These are phyloP conservation scores for Fusarium verrucosum DNA, from an alignment of 2,329 filamentous ascomycete species.

Conservation along the genomic window DNA sequence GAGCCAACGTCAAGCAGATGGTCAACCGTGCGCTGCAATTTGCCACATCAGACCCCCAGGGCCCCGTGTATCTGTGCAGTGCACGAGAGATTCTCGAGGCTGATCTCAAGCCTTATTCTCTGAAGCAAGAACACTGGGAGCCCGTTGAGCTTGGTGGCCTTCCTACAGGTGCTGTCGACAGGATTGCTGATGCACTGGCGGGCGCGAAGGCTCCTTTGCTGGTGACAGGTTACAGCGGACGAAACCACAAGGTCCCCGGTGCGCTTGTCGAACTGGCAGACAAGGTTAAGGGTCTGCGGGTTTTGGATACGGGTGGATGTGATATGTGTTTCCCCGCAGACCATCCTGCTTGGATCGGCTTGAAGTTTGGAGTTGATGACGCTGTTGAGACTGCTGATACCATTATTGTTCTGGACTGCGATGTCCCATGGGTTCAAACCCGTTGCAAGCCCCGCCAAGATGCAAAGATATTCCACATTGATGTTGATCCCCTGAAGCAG, in stretches of 20 bases:
- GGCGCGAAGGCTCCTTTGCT: slow-evolving; percentile 73
- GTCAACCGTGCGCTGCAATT: slow-evolving; percentile 87
- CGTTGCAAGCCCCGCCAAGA: slow-evolving; percentile 65
- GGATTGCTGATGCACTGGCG: slow-evolving; percentile 70
- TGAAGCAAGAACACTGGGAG: slow-evolving; percentile 76
- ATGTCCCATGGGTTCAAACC: slow-evolving; percentile 94
- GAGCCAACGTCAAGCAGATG: slow-evolving; percentile 87
- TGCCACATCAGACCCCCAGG: slow-evolving; percentile 78
- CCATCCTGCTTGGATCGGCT: slow-evolving; percentile 73
- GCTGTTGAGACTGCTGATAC: slow-evolving; percentile 80
- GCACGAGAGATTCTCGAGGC: slow-evolving; percentile 87
- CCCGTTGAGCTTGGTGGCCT: slow-evolving; percentile 73
- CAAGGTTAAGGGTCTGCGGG: slow-evolving; percentile 72
- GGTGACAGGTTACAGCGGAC: slow-evolving; percentile 75
- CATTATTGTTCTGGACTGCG: slow-evolving; percentile 86
- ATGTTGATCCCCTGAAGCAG: slow-evolving; percentile 73
- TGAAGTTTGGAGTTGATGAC: slow-evolving; percentile 79
- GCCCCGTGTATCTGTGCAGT: slow-evolving; percentile 81
- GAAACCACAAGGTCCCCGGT: slow-evolving; percentile 70
- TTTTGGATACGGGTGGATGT: slow-evolving; percentile 79
- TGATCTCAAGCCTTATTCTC: slow-evolving; percentile 76
- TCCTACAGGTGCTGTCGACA: slow-evolving; percentile 60
- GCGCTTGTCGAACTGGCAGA: slow-evolving; percentile 74
- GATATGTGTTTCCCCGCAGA: slow-evolving; percentile 84
- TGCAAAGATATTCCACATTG: slow-evolving; percentile 69